Percentiles rank a stretch among this genome's conserved stretches.
These are phyloP conservation scores for Neofusicoccum kwambonambiense DNA, from an alignment of 2,329 filamentous ascomycete species.

Conservation along the genomic window DNA sequence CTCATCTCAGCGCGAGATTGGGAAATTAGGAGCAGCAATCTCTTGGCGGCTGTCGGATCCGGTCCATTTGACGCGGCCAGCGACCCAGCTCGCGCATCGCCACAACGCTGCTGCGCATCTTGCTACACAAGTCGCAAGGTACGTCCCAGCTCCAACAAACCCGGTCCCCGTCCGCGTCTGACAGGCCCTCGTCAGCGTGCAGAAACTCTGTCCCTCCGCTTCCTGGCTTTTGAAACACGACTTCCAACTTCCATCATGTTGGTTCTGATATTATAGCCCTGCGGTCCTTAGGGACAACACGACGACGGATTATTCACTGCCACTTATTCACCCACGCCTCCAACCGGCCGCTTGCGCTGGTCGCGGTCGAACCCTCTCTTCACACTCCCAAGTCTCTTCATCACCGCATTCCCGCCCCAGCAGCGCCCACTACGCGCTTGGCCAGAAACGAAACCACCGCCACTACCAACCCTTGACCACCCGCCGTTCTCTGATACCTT, in stretches of 20 bases:
- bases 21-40: neutral
- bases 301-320: constrained; percentile 11
- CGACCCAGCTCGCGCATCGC: constrained; percentile 29
- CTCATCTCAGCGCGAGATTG: neutral
- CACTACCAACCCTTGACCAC: neutral
- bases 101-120: constrained; percentile 33
- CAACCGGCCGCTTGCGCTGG: constrained; percentile 2
- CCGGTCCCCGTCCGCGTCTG: neutral
- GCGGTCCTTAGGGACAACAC: constrained; percentile 36
- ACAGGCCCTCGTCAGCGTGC: neutral
- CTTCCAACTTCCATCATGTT: constrained; percentile 32
- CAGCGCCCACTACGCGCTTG: neutral
- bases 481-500: neutral
- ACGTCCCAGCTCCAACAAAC: constrained; percentile 21
- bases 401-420: neutral
- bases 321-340: neutral
- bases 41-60: constrained; percentile 11
- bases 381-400: neutral
- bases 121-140: constrained; percentile 33
- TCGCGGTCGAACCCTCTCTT: neutral
- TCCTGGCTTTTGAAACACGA: constrained; percentile 29
- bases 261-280: constrained; percentile 37
- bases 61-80: constrained; percentile 13
- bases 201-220: constrained; percentile 22
- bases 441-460: neutral